These are phyloP conservation scores for Ophiostoma angusticollis DNA, from an alignment of 2,329 filamentous ascomycete species.

Conservation along the genomic window DNA sequence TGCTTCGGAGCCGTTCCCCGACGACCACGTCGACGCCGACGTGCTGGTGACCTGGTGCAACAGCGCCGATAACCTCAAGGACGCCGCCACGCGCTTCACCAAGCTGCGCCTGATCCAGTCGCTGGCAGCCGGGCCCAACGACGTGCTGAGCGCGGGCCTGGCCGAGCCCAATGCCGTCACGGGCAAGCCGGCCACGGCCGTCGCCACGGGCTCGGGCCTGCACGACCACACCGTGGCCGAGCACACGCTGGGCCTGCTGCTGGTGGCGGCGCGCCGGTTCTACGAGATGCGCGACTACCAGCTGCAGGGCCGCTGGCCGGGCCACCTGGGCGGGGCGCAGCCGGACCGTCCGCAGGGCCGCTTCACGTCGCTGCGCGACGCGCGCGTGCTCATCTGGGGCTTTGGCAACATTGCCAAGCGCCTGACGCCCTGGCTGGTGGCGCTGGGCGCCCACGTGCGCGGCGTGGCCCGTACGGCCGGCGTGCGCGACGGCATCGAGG, in stretches of 20 bases:
- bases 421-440: constrained; percentile 26
- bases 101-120: constrained; percentile 37
- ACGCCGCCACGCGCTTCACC: constrained; percentile 29
- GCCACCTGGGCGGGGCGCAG: constrained; percentile 31
- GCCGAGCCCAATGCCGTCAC: constrained; percentile 24
- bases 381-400: constrained; percentile 33
- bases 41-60: constrained; percentile 35
- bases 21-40: constrained; percentile 31
- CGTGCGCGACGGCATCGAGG: constrained; percentile 36
- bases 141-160: constrained; percentile 35
- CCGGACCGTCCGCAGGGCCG: constrained; percentile 21
- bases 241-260: constrained; percentile 31
- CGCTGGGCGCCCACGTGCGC: constrained; percentile 41
- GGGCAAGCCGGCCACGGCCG: too few relatives aligned
- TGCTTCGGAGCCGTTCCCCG: constrained; percentile 28
- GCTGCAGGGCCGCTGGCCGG: constrained; percentile 29
- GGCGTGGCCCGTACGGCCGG: constrained; percentile 45
- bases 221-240: constrained; percentile 37
- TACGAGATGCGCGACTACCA: constrained; percentile 34
- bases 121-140: constrained; percentile 36
- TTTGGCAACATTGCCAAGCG: constrained; percentile 37
- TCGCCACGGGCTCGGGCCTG: constrained; percentile 33
- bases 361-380: constrained; percentile 32
- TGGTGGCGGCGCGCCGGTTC: constrained; percentile 26
- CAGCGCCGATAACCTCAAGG: constrained; percentile 28